Base-by-base conservation (phyloP, 768 basidiomycete genomes). In the Boletus speciosus region DNA sequence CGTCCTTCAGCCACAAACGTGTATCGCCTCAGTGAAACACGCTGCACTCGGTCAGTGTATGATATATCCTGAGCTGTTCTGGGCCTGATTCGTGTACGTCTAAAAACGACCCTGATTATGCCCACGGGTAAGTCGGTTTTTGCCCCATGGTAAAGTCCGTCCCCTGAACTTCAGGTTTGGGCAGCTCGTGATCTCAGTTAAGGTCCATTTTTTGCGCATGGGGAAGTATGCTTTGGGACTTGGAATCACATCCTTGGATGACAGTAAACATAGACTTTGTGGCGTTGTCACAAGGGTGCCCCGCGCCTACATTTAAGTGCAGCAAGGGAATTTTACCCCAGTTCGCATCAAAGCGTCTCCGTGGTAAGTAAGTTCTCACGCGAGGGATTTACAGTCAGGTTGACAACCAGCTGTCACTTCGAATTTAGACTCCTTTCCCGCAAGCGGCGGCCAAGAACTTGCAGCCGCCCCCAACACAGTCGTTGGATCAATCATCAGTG, bases 361-460 rank as follows among this genome's bases (percentile, higher is more conserved):
- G 39, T 29, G 49, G 39, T n/a, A 21, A 34, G 36, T 34, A 21
- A 34, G 36, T 34, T 38, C 34, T 42, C 40, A 34, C 41, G 36
- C 36, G 25, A 34, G 7, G 27, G 41, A 49, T 44, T 43, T 49
- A 37, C 44, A 34, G 42, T 40, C 39, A 40, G 36, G 38, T 56
- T 55, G 53, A 44, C 51, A 39, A 49, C 61, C 48, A 27, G 32
- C 47, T 29, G 38, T 42, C 19, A 32, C 50, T 48, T 27, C 25
- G 25, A 40, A 45, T 34, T 41, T 21, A 14, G 31, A 47, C 12
- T 16, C 31, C 39, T 41, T 49, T 11, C 4, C 6, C 32, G 23
- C 40, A 51, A 54, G 51, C 51, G 54, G 39, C 49, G 52, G 42
- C 54, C 52, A 54, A 49, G 34, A 50, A 29, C 37, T 27, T 34